These are phyloP conservation scores for Stellera chamaejasme DNA, from an alignment of 345 rosid species.

Conservation along the genomic window DNA sequence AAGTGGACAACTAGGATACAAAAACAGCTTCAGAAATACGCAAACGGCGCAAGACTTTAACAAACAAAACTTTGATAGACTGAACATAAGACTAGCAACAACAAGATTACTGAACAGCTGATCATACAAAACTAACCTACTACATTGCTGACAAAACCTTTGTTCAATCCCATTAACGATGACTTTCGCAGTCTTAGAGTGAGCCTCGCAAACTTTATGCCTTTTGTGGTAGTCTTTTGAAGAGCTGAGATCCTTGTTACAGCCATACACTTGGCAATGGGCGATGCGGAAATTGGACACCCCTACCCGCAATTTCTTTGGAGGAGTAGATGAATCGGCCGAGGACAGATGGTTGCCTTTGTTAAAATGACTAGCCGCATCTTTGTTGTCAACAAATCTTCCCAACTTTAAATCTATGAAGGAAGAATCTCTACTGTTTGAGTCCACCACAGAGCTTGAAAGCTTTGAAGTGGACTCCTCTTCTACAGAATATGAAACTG, in stretches of 20 bases:
- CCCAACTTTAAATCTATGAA: slow-evolving; percentile 68
- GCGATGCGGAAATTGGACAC: slow-evolving; percentile 25
- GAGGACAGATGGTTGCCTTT: slow-evolving; percentile 17
- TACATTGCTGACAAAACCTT: slow-evolving; percentile 93
- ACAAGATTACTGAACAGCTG: not conserved
- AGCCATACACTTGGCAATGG: slow-evolving; percentile 65
- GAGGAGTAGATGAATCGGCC: slow-evolving; percentile 16
- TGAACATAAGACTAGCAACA: too few relatives aligned
- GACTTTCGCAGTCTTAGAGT: slow-evolving; percentile 62
- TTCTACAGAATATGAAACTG: slow-evolving; percentile 23
- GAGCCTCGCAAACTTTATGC: slow-evolving; percentile 78
- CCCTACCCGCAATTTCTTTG: slow-evolving; percentile 27
- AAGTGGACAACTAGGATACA: too few relatives aligned
- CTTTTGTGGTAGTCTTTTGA: slow-evolving; percentile 70
- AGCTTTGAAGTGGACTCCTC: slow-evolving; percentile 33
- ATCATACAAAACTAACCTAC: slow-evolving; percentile 43
- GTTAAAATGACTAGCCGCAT: slow-evolving; percentile 14
- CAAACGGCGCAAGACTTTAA: too few relatives aligned
- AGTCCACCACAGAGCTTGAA: slow-evolving; percentile 32
- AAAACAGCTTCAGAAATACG: too few relatives aligned
- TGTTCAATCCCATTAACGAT: slow-evolving; percentile 59
- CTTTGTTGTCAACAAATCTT: slow-evolving; percentile 38
- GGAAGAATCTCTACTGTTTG: slow-evolving; percentile 29
- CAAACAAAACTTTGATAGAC: too few relatives aligned
- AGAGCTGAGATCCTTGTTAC: slow-evolving; percentile 66